Percentiles rank a stretch among this genome's conserved stretches.
Evolutionary conservation across 306 rosid species (phyloP).

Genomic region (Trifolium dubium): DNA sequence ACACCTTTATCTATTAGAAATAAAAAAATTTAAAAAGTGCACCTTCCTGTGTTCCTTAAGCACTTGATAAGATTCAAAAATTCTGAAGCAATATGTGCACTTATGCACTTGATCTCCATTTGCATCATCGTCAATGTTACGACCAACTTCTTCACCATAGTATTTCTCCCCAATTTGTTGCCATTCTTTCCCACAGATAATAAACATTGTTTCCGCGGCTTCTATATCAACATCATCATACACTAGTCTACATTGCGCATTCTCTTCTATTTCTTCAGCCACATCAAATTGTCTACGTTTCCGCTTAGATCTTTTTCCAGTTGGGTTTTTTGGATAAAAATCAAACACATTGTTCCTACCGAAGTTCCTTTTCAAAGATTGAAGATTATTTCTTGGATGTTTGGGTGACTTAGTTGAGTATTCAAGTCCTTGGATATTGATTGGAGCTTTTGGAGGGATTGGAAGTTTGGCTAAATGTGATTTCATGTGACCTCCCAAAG

Average conservation of each 20-base stretch:
- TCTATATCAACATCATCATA: neutral
- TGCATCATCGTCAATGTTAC: neutral
- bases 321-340: neutral
- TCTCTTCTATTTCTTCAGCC: neutral
- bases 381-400: neutral
- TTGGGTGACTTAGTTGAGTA: neutral
- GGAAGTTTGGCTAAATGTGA: neutral
- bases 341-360: neutral
- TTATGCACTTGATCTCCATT: neutral
- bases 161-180: neutral
- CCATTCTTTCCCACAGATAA: neutral
- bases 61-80: neutral
- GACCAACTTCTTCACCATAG: neutral
- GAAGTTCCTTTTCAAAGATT: neutral
- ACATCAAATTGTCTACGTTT: neutral
- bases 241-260: neutral
- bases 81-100: neutral
- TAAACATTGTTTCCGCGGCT: neutral
- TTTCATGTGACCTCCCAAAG: slow-evolving; percentile 23
- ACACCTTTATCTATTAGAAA: neutral
- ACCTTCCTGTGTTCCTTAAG: neutral
- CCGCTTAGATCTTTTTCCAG: slow-evolving; percentile 7
- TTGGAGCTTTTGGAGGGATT: neutral
- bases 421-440: neutral
- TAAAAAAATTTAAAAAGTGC: neutral